Conservation (phyloP, 768 basidiomycete genomes). For the Albatrellus ellisii region DNA sequence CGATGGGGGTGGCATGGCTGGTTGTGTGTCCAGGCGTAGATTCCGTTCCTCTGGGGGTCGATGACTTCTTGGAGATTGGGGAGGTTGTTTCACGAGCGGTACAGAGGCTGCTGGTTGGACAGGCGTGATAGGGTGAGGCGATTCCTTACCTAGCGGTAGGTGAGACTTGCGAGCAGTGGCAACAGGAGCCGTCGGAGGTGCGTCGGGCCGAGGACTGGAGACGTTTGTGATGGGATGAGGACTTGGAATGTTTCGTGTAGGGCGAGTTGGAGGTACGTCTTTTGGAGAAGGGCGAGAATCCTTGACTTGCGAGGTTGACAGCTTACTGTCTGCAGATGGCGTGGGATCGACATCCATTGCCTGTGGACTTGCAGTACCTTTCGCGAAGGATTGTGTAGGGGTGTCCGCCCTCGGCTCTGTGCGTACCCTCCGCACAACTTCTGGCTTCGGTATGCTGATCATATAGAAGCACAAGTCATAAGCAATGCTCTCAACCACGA, state of each 20-base stretch:
- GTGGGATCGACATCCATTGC: conserved; percentile 9
- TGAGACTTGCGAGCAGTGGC: not conserved
- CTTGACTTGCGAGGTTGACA: not conserved
- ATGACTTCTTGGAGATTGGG: conserved; percentile 26
- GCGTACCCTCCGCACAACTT: conserved; percentile 54
- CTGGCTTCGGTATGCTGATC: conserved; percentile 60
- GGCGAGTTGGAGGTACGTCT: not conserved
- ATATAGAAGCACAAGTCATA: conserved; percentile 4
- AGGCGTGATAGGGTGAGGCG: conserved; percentile 13
- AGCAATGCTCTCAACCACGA: no score
- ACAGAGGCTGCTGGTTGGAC: conserved; percentile 6
- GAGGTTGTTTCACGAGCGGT: conserved; percentile 20
- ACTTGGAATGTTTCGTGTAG: not conserved
- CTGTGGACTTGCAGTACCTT: conserved; percentile 14
- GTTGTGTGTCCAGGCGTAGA: conserved; percentile 24
- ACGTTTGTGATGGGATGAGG: not conserved
- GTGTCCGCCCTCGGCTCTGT: conserved; percentile 25
- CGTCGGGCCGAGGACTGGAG: conserved; percentile 5
- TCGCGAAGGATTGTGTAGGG: conserved; percentile 19
- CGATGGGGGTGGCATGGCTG: conserved; percentile 64
- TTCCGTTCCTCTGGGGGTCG: conserved; percentile 29
- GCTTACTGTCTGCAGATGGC: not conserved
- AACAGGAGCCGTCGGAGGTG: not conserved
- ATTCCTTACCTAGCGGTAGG: not conserved
- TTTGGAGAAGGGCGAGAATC: not conserved